These are phyloP conservation scores for Chlamydomonas reinhardtii DNA, from an alignment of 163 green algal species.

Conservation along the genomic window DNA sequence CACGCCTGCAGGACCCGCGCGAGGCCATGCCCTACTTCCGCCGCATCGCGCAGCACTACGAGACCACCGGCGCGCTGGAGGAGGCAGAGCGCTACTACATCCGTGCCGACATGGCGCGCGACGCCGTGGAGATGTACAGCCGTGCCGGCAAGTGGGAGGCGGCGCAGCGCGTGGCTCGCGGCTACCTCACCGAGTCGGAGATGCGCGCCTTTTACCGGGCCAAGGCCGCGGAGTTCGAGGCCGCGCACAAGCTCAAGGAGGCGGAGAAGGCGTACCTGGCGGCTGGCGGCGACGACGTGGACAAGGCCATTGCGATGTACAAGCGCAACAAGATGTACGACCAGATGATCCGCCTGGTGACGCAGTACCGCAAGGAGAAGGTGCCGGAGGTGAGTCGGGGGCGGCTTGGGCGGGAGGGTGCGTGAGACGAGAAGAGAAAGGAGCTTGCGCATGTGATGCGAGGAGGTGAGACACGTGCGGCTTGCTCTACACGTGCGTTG, in stretches of 20 bases:
- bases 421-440: background rate
- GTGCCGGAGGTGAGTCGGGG: slow-evolving; percentile 66
- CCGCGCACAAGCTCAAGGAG: slow-evolving; percentile 69
- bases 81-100: slow-evolving; percentile 84
- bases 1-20: slow-evolving; percentile 50
- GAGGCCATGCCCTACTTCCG: slow-evolving; percentile 75
- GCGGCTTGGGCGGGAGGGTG: too few relatives aligned
- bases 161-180: slow-evolving; percentile 81
- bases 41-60: slow-evolving; percentile 79
- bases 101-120: slow-evolving; percentile 58
- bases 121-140: slow-evolving; percentile 85
- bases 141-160: slow-evolving; percentile 76
- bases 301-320: slow-evolving; percentile 88
- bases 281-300: slow-evolving; percentile 71
- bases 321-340: slow-evolving; percentile 80
- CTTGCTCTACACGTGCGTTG: too few relatives aligned
- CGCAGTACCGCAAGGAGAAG: slow-evolving; percentile 73
- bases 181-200: slow-evolving; percentile 79
- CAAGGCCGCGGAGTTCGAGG: slow-evolving; percentile 77
- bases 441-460: too few relatives aligned
- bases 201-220: slow-evolving; percentile 64
- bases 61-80: slow-evolving; percentile 66
- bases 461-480: too few relatives aligned
- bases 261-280: slow-evolving; percentile 84
- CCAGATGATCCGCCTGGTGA: slow-evolving; percentile 82